Evolutionary conservation across 495 filamentous ascomycete species (phyloP), one percentile per base, ranked within the genome.

Genomic region (Lentithecium fluviatile): DNA sequence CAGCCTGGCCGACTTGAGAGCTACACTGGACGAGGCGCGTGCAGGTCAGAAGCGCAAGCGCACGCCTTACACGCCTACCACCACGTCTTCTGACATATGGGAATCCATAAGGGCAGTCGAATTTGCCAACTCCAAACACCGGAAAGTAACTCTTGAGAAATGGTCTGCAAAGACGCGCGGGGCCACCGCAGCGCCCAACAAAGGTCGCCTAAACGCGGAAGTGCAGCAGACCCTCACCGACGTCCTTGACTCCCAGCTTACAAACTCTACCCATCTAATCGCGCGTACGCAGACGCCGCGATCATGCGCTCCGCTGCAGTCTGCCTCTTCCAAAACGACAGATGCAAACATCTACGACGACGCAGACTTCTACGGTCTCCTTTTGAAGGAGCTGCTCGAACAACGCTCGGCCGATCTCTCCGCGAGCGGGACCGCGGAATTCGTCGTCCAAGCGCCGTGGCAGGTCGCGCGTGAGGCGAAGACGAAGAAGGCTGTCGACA

Each of bases 381-480:
- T 95, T 7, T 82, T 98, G 15, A 94, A 95, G 60, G 91, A 96
- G 60, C 82, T 98, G 1, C 89, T 98, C 29, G 89, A 95, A 65
- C 88, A 90, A 69, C 84, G 91, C 52, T 87, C 88, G 74, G 73
- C 50, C 10, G 76, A 24, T 74, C 72, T 13, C 70, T 58, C 76
- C 10, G 77, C 77, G 23, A 74, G 75, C 2, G 74, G 79, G 52
- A 74, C 77, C 38, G 52, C 49, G 24, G 77, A 66, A 10, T 70
- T 68, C 11, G 55, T 73, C 15, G 66, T 61, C n/a, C 68, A 67
- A 67, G 64, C 69, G 67, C 70, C 83, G 82, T 17, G 89, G 88
- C 46, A 85, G 85, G 71, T 87, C 85, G 72, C 59, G 7, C 62
- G 71, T 2, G 90, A 92, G 66, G 88, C 87, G 49, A 94, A 92